phyloP scores from a whole-genome alignment of 768 basidiomycete genomes.

The Cystobasidium onofrii region DNA sequence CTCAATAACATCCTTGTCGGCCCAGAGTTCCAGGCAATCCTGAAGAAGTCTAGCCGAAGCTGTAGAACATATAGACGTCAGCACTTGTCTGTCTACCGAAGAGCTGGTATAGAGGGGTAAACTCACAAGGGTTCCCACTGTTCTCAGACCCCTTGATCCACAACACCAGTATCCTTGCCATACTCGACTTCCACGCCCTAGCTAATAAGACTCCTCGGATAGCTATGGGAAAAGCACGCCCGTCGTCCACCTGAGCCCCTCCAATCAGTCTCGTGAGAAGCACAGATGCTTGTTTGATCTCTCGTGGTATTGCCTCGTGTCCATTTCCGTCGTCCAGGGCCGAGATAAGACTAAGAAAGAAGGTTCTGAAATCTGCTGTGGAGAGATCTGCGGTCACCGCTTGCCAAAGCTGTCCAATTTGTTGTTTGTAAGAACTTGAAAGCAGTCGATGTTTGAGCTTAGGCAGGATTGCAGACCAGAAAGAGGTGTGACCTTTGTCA shows the following conservation, averaged over 20 bases:
- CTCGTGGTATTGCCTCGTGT: background rate
- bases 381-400: background rate
- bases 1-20: background rate
- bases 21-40: background rate
- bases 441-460: background rate
- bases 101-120: background rate
- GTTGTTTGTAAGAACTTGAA: background rate
- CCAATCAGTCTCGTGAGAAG: background rate
- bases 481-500: background rate
- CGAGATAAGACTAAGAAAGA: background rate
- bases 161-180: background rate
- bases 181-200: background rate
- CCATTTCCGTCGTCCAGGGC: background rate
- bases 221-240: background rate
- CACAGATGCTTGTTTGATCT: background rate
- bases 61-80: background rate
- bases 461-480: conserved; percentile 12
- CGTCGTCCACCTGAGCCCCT: background rate
- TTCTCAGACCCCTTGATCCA: background rate
- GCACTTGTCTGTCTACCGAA: background rate
- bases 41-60: background rate
- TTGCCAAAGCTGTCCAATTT: background rate
- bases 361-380: background rate
- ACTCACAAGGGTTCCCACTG: background rate
- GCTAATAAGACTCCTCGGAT: background rate